Evolutionary conservation across 2,329 filamentous ascomycete genomes (phyloP).

Genomic region (Polytolypa hystricis): DNA sequence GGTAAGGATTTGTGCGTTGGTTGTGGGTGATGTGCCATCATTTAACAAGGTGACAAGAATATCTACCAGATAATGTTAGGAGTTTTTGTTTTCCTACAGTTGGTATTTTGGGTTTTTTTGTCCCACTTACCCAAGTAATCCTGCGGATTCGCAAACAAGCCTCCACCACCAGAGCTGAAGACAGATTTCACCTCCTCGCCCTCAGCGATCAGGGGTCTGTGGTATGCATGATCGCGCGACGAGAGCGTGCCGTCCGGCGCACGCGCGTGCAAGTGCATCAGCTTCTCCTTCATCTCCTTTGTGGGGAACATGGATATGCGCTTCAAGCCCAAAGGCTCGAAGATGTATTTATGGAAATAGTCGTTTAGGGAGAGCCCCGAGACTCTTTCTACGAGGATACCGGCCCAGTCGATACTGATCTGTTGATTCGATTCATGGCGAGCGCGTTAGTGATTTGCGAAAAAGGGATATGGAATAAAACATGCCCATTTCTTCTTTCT

Average conservation of each 20-base stretch:
- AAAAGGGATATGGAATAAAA: slow-evolving; percentile 16
- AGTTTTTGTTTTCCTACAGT: slow-evolving; percentile 1
- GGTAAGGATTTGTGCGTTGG: slow-evolving; percentile 43
- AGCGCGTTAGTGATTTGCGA: not conserved
- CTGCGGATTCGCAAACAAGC: slow-evolving; percentile 47
- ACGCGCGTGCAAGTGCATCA: slow-evolving; percentile 49
- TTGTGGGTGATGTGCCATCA: slow-evolving; percentile 49
- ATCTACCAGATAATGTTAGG: slow-evolving; percentile 26
- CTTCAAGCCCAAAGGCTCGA: slow-evolving; percentile 37
- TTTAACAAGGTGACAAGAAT: slow-evolving; percentile 54
- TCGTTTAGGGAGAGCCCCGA: slow-evolving; percentile 36
- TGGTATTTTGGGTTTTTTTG: not conserved
- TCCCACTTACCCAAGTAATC: slow-evolving; percentile 49
- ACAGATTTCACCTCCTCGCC: slow-evolving; percentile 34
- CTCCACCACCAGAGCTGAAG: slow-evolving; percentile 52
- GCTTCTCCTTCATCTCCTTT: slow-evolving; percentile 40
- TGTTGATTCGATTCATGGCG: slow-evolving; percentile 16
- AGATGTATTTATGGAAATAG: slow-evolving; percentile 40
- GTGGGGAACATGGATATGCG: slow-evolving; percentile 49
- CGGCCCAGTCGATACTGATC: slow-evolving; percentile 45
- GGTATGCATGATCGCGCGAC: slow-evolving; percentile 41
- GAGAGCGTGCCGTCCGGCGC: slow-evolving; percentile 33
- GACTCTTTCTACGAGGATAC: slow-evolving; percentile 38
- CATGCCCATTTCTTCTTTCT: no score
- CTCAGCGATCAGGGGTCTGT: slow-evolving; percentile 35